Base-by-base conservation (phyloP, 169 alveolate genomes). In the Amoebophrya sp. region DNA sequence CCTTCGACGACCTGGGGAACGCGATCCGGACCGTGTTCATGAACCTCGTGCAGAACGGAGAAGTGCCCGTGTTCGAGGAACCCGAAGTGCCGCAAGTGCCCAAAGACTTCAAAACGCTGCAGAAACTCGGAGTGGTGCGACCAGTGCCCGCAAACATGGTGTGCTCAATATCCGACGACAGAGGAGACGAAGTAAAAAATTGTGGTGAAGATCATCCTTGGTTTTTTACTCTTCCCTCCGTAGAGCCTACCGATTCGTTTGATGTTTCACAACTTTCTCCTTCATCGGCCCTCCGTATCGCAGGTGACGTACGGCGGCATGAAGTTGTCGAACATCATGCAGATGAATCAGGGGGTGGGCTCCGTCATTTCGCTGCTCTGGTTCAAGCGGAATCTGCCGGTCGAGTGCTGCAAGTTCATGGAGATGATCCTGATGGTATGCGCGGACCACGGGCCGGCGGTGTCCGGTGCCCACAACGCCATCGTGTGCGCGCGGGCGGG, bases 381-480 rank as follows among this genome's bases (percentile, higher is more conserved):
- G 95, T 93, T 93, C 93, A 92, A 93, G 39, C 69, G 94, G 15
- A 93, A 92, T 69, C 92, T 93, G 38, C 94, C 95, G 26, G 89
- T 40, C 10, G 38, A 38, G 93, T 88, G 89, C 93, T 88, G 92
- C 92, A 87, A 92, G 58, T 93, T 91, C 89, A 89, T 93, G 43
- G 95, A 93, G 92, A 91, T 90, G 91, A 92, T 93, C 41, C 88
- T 93, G 87, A 90, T 93, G 93, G 94, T 93, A 41, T 90, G 93
- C 10, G 95, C 94, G 0, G 95, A 93, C 92, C 95, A 93, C 92
- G 95, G 95, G 10, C 95, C 95, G 0, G 95, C 95, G 0, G 95
- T 93, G 69, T 90, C 93, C 29, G 95, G 95, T n/a, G 95, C 95
- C 10, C 95, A 93, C 92, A 93, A 93, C 93, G 92, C 92, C 91